Evolutionary conservation across 2,329 filamentous ascomycete species (phyloP), one percentile per base, ranked within the genome.

Genomic region (Aspergillus caelatus): DNA sequence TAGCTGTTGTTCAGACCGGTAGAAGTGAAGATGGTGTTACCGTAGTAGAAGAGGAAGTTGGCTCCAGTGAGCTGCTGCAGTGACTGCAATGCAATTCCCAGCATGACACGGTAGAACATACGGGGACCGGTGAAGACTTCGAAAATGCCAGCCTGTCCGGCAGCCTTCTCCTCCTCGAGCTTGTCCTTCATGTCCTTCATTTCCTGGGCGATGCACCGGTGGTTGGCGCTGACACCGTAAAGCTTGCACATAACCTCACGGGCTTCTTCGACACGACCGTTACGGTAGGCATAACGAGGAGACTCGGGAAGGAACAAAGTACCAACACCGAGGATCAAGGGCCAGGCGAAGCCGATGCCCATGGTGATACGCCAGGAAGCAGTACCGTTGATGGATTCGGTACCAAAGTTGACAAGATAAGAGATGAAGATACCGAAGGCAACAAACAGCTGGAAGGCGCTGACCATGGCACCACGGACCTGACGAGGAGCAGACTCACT

Each of bases 1-100:
- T 89, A 90, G 21, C 86, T 86, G 75, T 92, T 89, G 1, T 83
- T 75, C 54, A 92, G 83, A 63, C 89, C 89, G 5, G 89, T 87
- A 6, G 88, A 86, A 61, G 84, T 66, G 75, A 93, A 93, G 71
- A 93, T 86, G 11, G 85, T 86, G 10, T 81, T 82, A 41, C 82
- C 82, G 65, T 83, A 83, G 74, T 84, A 83, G 77, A 83, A 83
- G 68, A 83, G 80, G 73, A 81, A 83, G 70, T 82, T 82, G 67
- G 80, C 81, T 64, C 80, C 81, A 26, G 80, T 83, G 32, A 82
- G 72, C 68, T 83, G 81, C 67, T 83, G 81, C 41, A 83, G 71
- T 28, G 79, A 80, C 67, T 84, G 82, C 55, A 84, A 71, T 21
- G 70, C 66, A 56, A 83, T 76, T 34, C 82, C 81, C 3, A 84